phyloP scores from a whole-genome alignment of 2,329 filamentous ascomycete species.

The Dothiorella sarmentorum region DNA sequence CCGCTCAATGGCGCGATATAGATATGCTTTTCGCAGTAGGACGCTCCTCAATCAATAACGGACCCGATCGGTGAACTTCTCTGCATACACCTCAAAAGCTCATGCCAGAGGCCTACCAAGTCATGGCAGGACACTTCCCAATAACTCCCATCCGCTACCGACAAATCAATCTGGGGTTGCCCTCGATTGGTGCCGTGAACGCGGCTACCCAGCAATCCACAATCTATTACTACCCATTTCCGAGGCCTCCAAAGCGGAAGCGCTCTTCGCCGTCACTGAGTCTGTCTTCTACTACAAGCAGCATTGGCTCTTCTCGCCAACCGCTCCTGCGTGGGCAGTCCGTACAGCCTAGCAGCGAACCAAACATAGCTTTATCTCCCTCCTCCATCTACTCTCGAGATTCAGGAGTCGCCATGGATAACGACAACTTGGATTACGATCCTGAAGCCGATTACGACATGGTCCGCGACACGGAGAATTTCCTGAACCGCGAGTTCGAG shows the following conservation, averaged over 20 bases:
- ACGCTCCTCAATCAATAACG: no score
- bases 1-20: no score
- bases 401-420: not conserved
- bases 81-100: no score
- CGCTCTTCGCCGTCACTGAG: not conserved
- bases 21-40: no score
- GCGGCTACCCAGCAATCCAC: not conserved
- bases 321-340: not conserved
- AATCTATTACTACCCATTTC: not conserved
- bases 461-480: not conserved
- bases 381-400: not conserved
- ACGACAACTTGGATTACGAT: not conserved
- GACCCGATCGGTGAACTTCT: no score
- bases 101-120: not conserved
- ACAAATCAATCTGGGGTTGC: not conserved
- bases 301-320: not conserved
- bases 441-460: not conserved
- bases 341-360: not conserved
- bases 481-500: not conserved
- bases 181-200: not conserved
- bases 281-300: not conserved
- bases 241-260: not conserved
- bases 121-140: not conserved
- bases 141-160: not conserved
- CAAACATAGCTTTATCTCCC: not conserved